Conservation (phyloP, 768 basidiomycete genomes). For the Hypsizygus marmoreus region DNA sequence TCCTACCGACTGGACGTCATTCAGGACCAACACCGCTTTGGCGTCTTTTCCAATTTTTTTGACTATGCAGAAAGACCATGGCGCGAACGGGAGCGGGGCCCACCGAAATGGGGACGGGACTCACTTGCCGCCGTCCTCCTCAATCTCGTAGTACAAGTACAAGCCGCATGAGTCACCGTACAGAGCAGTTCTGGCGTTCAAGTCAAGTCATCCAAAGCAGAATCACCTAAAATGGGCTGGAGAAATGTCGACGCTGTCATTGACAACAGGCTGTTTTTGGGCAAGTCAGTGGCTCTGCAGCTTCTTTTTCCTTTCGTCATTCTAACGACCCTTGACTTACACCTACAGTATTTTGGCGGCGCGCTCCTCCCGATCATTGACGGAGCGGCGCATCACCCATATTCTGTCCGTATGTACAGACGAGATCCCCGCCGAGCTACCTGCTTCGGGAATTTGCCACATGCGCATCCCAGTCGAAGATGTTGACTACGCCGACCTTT, state of each 20-base stretch:
- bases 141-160: conserved; percentile 27
- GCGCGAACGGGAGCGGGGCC: conserved; percentile 13
- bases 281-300: conserved; percentile 60
- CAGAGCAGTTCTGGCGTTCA: conserved; percentile 15
- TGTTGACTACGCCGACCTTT: conserved; percentile 67
- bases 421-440: conserved; percentile 67
- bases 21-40: conserved; percentile 36
- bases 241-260: conserved; percentile 71
- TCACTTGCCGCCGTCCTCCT: conserved; percentile 19
- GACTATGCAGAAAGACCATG: conserved; percentile 21
- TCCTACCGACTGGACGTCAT: conserved; percentile 18
- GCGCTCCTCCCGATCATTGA: conserved; percentile 67
- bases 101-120: conserved; percentile 25
- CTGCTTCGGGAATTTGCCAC: conserved; percentile 69
- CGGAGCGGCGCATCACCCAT: conserved; percentile 77
- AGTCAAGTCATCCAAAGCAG: conserved; percentile 17
- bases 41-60: conserved; percentile 19
- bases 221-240: conserved; percentile 49
- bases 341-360: conserved; percentile 64
- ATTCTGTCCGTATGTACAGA: conserved; percentile 79
- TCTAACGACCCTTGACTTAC: conserved; percentile 16
- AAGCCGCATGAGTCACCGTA: conserved; percentile 8
- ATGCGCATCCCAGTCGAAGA: conserved; percentile 72
- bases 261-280: conserved; percentile 65
- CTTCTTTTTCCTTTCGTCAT: conserved; percentile 17